Percentiles rank a stretch among this genome's conserved stretches.
Evolutionary conservation across 768 basidiomycete genomes (phyloP).

Genomic region (Tubosaeta sp.): DNA sequence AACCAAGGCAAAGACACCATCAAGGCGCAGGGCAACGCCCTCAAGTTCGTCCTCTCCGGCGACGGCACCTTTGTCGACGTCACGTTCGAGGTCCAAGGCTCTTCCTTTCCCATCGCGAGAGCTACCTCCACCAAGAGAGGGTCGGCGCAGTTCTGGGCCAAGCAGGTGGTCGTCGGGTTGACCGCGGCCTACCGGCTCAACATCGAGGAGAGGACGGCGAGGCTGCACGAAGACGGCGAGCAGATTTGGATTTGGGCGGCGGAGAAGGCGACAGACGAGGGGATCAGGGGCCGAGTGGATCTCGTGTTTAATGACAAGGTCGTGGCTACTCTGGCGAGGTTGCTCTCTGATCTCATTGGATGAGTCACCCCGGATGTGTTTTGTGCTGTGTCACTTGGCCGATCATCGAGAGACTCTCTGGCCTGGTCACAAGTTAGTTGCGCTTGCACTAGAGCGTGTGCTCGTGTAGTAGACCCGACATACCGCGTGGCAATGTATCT

Average conservation of each 20-base stretch:
- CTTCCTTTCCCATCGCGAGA: not conserved
- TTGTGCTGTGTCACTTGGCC: no score
- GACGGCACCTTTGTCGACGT: not conserved
- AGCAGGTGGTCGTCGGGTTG: not conserved
- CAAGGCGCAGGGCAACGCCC: not conserved
- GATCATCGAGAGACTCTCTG: no score
- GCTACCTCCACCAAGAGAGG: not conserved
- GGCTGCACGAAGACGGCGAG: not conserved
- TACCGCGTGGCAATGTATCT: no score
- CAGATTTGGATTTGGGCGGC: not conserved
- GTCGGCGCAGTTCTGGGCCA: not conserved
- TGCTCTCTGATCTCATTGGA: no score
- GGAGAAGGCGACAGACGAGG: not conserved
- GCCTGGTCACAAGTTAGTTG: no score
- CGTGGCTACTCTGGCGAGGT: not conserved
- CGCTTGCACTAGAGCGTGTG: no score
- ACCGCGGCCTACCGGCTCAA: not conserved
- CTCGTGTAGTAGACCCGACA: no score
- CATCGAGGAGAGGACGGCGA: not conserved
- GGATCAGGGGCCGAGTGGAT: not conserved
- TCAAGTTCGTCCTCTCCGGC: not conserved
- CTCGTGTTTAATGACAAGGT: not conserved
- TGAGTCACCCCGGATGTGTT: not conserved
- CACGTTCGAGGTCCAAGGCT: not conserved
- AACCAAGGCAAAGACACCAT: not conserved